Conservation (phyloP, 2,329 filamentous ascomycete genomes). For the Grosmannia clavigera region DNA sequence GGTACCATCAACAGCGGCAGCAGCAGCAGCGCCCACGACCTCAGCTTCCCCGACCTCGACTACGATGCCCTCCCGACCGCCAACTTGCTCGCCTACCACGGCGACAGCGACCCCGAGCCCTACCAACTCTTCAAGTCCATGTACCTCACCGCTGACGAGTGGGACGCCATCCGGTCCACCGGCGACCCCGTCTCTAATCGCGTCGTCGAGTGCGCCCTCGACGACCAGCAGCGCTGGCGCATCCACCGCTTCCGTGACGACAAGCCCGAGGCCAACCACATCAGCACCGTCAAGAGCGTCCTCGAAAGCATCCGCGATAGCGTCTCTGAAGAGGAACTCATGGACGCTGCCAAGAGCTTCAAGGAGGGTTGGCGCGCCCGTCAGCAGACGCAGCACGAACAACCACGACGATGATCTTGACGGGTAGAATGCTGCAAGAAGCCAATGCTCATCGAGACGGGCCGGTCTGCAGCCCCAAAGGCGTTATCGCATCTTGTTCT, state of each 20-base stretch:
- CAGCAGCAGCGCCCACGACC: slow-evolving; percentile 39
- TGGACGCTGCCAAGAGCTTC: slow-evolving; percentile 56
- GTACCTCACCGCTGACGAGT: slow-evolving; percentile 62
- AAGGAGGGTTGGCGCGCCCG: slow-evolving; percentile 68
- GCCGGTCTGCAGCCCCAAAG: background rate
- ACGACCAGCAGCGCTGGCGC: slow-evolving; percentile 64
- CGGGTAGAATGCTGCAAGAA: background rate
- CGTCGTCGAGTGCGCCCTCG: slow-evolving; percentile 82
- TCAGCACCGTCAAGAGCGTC: slow-evolving; percentile 71
- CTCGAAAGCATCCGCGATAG: slow-evolving; percentile 80
- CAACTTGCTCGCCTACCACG: slow-evolving; percentile 58
- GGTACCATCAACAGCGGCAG: slow-evolving; percentile 30
- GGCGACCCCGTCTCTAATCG: slow-evolving; percentile 69
- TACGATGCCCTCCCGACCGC: slow-evolving; percentile 67
- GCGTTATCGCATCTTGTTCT: background rate
- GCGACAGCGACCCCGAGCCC: slow-evolving; percentile 31
- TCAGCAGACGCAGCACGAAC: slow-evolving; percentile 21
- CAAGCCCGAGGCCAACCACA: slow-evolving; percentile 84
- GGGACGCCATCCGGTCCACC: slow-evolving; percentile 67
- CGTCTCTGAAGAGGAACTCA: slow-evolving; percentile 71
- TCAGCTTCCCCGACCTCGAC: slow-evolving; percentile 55
- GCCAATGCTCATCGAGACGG: background rate
- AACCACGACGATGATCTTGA: background rate
- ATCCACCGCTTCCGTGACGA: slow-evolving; percentile 86
- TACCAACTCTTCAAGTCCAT: slow-evolving; percentile 59